A percentile compares a stretch with the other conserved stretches of the same genome.
Conservation (phyloP, 257 asterid genomes). For the Ehretia macrophylla region DNA sequence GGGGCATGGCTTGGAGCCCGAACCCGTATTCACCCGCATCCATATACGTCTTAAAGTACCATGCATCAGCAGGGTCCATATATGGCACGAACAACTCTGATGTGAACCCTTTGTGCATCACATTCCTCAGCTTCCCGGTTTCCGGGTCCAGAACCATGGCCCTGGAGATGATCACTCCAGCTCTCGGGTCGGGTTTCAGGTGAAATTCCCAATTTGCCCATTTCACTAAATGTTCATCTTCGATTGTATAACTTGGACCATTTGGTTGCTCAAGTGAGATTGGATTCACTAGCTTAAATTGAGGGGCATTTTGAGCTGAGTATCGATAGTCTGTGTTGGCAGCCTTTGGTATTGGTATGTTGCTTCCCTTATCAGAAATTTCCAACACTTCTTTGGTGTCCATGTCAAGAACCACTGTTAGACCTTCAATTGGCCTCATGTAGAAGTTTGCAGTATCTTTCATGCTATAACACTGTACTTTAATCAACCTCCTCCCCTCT, state of each 20-base stretch:
- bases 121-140: constrained; percentile 62
- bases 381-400: constrained; percentile 65
- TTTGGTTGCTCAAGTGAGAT: constrained; percentile 92
- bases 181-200: constrained; percentile 81
- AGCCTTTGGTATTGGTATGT: constrained; percentile 79
- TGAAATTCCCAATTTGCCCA: constrained; percentile 99
- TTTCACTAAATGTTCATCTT: constrained; percentile 57
- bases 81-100: constrained; percentile 91
- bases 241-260: constrained; percentile 86
- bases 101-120: constrained; percentile 78
- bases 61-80: constrained; percentile 91
- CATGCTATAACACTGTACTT: constrained; percentile 73
- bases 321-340: constrained; percentile 81
- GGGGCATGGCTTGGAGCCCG: constrained; percentile 92
- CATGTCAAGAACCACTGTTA: constrained; percentile 69
- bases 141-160: constrained; percentile 60
- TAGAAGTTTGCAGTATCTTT: constrained; percentile 89
- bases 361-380: constrained; percentile 53
- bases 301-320: constrained; percentile 53
- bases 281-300: constrained; percentile 49
- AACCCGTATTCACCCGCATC: constrained; percentile 99
- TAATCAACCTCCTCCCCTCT: constrained; percentile 66
- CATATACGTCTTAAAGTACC: constrained; percentile 97
- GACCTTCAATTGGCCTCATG: constrained; percentile 97
- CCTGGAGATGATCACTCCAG: constrained; percentile 73